These are phyloP conservation scores for Microbotryum lychnidis-dioicae DNA, from an alignment of 1,284 basidiomycete species.

Conservation along the genomic window DNA sequence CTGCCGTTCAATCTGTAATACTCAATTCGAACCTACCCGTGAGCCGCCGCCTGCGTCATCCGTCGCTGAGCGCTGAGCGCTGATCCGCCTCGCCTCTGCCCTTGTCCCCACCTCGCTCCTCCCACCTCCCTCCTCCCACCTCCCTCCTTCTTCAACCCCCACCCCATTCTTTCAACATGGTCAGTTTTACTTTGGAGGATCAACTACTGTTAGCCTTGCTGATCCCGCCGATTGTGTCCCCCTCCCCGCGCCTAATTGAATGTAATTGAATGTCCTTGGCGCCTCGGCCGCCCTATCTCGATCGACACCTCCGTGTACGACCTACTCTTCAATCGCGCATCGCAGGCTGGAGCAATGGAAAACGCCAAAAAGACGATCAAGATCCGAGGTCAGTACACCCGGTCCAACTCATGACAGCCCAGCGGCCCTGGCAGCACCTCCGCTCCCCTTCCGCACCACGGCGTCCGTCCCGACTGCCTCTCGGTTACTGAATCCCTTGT, in stretches of 20 bases:
- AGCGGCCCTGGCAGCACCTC: no score
- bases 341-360: constrained; percentile 69
- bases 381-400: constrained; percentile 48
- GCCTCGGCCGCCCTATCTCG: neutral
- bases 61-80: neutral
- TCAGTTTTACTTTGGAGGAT: no score
- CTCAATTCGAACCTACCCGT: neutral
- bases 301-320: neutral
- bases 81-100: no score
- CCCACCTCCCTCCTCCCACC: no score
- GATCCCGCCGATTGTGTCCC: neutral
- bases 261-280: neutral
- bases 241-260: neutral
- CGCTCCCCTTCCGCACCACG: neutral
- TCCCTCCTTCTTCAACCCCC: no score
- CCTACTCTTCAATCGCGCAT: neutral
- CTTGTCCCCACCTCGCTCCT: no score
- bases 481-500: neutral
- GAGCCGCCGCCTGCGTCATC: neutral
- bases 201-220: neutral
- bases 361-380: constrained; percentile 74
- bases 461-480: neutral
- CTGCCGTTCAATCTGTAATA: neutral
- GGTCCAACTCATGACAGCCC: neutral
- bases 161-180: no score